phyloP scores from a whole-genome alignment of 2,329 filamentous ascomycete genomes.

The Botrytis sinoallii region DNA sequence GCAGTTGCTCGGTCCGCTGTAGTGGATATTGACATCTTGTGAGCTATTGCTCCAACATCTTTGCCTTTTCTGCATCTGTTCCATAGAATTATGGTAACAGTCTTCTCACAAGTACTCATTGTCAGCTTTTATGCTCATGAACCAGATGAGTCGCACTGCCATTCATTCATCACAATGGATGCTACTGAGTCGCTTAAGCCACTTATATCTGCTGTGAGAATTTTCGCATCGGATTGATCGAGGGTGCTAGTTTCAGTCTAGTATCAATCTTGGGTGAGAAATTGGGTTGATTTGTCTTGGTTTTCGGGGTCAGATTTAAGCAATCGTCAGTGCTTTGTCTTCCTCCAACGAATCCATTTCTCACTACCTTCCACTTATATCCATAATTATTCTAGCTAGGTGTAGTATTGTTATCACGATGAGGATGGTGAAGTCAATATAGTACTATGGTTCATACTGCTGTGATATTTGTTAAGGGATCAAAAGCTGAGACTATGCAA shows the following conservation, averaged over 20 bases:
- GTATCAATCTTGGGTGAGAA: not conserved
- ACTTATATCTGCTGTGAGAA: not conserved
- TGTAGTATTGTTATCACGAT: not conserved
- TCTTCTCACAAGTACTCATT: not conserved
- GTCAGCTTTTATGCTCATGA: rapidly evolving
- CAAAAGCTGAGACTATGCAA: not conserved
- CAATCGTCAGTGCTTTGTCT: too few species aligned
- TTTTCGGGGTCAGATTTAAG: not conserved
- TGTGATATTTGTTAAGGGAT: rapidly evolving
- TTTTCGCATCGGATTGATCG: not conserved
- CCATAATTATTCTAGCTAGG: not conserved
- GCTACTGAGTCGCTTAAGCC: rapidly evolving
- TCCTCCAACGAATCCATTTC: not conserved
- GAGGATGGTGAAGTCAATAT: not conserved
- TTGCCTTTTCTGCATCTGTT: not conserved
- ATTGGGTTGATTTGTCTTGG: not conserved
- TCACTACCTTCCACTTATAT: not conserved
- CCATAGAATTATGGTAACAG: not conserved
- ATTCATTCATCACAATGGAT: rapidly evolving
- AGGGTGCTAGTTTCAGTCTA: not conserved
- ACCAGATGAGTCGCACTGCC: not conserved
- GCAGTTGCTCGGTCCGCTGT: not conserved
- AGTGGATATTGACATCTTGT: not conserved
- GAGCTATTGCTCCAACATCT: not conserved
- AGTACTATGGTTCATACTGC: not conserved